Percentiles rank a stretch among this genome's conserved stretches.
Evolutionary conservation across 2,329 filamentous ascomycete species (phyloP).

Genomic region (Akanthomyces dipterigenus): DNA sequence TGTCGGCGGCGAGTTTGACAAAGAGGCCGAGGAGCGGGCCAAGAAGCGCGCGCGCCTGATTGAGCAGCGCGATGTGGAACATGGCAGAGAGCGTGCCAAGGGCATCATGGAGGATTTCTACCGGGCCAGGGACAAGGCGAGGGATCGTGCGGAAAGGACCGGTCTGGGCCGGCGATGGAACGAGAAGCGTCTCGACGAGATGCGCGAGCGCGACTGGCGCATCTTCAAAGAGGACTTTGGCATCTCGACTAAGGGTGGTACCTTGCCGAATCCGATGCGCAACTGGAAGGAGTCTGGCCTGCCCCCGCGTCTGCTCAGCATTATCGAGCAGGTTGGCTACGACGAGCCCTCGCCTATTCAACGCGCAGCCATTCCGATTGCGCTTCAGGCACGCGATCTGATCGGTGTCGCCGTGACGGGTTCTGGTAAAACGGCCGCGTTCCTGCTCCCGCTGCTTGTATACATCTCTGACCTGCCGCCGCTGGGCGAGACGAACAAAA

Average conservation of each 20-base stretch:
- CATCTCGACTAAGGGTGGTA: slow-evolving; percentile 87
- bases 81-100: slow-evolving; percentile 68
- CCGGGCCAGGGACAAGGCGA: slow-evolving; percentile 52
- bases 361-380: slow-evolving; percentile 90
- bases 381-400: slow-evolving; percentile 85
- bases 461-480: slow-evolving; percentile 90
- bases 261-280: slow-evolving; percentile 93
- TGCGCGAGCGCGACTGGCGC: slow-evolving; percentile 97
- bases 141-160: slow-evolving; percentile 65
- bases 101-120: slow-evolving; percentile 79
- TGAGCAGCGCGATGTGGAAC: slow-evolving; percentile 66
- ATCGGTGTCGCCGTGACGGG: slow-evolving; percentile 97
- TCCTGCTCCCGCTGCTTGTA: slow-evolving; percentile 82
- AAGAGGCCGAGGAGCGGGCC: slow-evolving; percentile 48
- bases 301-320: slow-evolving; percentile 68
- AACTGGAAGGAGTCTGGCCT: slow-evolving; percentile 82
- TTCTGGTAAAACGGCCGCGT: slow-evolving; percentile 96
- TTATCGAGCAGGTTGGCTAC: slow-evolving; percentile 82
- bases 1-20: slow-evolving; percentile 44
- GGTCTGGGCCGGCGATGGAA: slow-evolving; percentile 91
- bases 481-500: slow-evolving; percentile 77
- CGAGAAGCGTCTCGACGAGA: slow-evolving; percentile 84
- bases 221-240: slow-evolving; percentile 99
- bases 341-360: slow-evolving; percentile 88
- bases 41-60: slow-evolving; percentile 60